A percentile compares a stretch with the other conserved stretches of the same genome.
Conservation (phyloP, 352 stramenopile genomes). For the Phytophthora fragariaefolia region DNA sequence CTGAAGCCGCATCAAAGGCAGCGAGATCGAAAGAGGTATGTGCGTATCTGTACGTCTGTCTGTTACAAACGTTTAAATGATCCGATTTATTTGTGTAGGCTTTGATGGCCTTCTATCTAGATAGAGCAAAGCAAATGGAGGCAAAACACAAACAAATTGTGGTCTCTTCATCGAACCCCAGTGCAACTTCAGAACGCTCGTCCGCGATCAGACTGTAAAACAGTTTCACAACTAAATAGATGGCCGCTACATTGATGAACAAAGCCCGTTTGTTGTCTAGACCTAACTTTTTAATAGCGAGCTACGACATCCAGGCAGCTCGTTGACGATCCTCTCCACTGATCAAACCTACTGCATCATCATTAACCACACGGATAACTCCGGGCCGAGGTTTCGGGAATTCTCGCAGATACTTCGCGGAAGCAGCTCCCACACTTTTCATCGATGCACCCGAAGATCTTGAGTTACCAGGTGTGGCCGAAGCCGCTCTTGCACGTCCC, state of each 20-base stretch:
- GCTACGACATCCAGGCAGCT: slow-evolving; percentile 52
- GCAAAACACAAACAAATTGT: slow-evolving; percentile 50
- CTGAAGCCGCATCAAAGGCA: slow-evolving; percentile 25
- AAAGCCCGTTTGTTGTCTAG: background rate
- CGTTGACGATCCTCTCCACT: slow-evolving; percentile 42
- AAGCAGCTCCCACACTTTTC: slow-evolving; percentile 10
- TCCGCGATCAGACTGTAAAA: slow-evolving; percentile 10
- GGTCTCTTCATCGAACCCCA: slow-evolving; percentile 14
- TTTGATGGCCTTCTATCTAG: slow-evolving; percentile 63
- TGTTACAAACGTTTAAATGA: too few species aligned
- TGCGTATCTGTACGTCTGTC: background rate
- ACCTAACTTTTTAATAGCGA: slow-evolving; percentile 3
- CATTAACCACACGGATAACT: slow-evolving; percentile 43
- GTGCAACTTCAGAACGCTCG: slow-evolving; percentile 18
- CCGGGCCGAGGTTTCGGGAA: slow-evolving; percentile 63
- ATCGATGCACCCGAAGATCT: slow-evolving; percentile 7
- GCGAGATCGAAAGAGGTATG: slow-evolving; percentile 43
- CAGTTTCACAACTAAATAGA: background rate
- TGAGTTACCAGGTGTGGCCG: slow-evolving; percentile 16
- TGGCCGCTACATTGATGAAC: too few species aligned
- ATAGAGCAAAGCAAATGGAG: slow-evolving; percentile 57
- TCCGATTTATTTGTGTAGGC: slow-evolving; percentile 35
- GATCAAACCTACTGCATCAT: slow-evolving; percentile 26
- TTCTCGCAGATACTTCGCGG: slow-evolving; percentile 58
- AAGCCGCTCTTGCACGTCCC: slow-evolving; percentile 16